Evolutionary conservation across 148 eudicot genomes (phyloP).

Genomic region (Amaranthus cruentus): DNA sequence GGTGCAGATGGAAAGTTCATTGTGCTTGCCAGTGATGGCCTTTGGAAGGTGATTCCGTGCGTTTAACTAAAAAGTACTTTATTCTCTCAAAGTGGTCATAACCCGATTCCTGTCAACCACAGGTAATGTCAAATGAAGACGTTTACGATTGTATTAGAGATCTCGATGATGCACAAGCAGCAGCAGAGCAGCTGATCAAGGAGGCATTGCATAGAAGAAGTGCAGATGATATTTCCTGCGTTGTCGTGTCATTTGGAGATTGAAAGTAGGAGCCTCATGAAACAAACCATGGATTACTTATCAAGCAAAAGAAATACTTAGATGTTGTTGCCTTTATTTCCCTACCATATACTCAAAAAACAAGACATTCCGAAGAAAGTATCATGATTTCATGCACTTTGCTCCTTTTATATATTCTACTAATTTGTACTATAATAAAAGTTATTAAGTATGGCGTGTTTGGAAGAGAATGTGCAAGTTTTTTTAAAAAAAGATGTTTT

Average conservation of each 20-base stretch:
- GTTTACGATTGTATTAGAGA: constrained; percentile 35
- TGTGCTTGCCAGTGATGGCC: constrained; percentile 57
- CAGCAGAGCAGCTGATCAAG: constrained; percentile 41
- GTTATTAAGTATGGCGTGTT: too few species aligned
- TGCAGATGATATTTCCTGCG: constrained; percentile 46
- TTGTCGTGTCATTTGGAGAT: constrained; percentile 37
- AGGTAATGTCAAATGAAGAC: constrained; percentile 60
- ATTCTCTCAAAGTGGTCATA: neutral
- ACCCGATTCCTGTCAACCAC: neutral
- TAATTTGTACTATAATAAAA: too few species aligned
- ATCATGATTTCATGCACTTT: neutral
- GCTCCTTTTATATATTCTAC: too few species aligned
- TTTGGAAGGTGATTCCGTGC: constrained; percentile 45
- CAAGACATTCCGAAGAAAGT: neutral
- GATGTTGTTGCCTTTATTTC: neutral
- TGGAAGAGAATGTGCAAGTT: too few species aligned
- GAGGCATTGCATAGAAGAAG: constrained; percentile 42
- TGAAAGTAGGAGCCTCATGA: neutral
- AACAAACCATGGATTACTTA: too few species aligned
- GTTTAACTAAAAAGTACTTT: neutral
- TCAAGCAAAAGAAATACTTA: too few species aligned
- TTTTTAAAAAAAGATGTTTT: too few species aligned
- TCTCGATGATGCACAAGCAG: constrained; percentile 34
- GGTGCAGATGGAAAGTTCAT: constrained; percentile 37
- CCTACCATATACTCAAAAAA: neutral